Base-by-base conservation (phyloP, 371 early-diverging fungal species). In the Mortierella sp. region DNA sequence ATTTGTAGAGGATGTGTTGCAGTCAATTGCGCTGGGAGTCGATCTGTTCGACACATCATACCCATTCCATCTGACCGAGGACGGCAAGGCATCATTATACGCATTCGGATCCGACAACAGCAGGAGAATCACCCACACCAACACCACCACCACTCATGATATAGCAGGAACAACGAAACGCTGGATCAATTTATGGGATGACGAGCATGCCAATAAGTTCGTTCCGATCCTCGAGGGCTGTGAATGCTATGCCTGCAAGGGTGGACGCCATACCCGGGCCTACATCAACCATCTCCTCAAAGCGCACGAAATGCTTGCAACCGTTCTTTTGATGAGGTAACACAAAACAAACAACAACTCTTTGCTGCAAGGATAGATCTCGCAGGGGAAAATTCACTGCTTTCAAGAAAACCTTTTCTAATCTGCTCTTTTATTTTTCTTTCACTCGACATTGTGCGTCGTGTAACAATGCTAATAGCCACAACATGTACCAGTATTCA, bases 261-360 rank as follows among this genome's bases (percentile, higher is more conserved):
- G 86, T 40, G 88, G 88, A 44, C 71, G 75, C 34, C 93, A 95
- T 85, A 89, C 93, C 31, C 90, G 93, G 40, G 92, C 95, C 8
- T 95, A 94, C 76, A 89, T 94, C 68, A 92, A 94, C 79, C 96
- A 95, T 73, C 86, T 95, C 47, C 73, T 94, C 63, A 89, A 88
- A 64, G 89, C 94, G 7, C 93, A 93, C 58, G 96, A 95, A 84
- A 95, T 95, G 95, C 85, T 95, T 66, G 95, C 90, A 8, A 90
- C 92, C 0, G 91, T 95, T 24, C 80, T 95, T 66, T 77, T 95
- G 22, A 94, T 94, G 92, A 89, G 89, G 89, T 89, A 88, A 29
- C 2, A 3, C 3, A 43, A 11, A 19, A 11, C 11, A 44, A 19
- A 13, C 14, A 24, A 24, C 8, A 6, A 7, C 26, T 14, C 43